Base-by-base conservation (phyloP, 345 rosid species). In the Eucalyptus globulus region DNA sequence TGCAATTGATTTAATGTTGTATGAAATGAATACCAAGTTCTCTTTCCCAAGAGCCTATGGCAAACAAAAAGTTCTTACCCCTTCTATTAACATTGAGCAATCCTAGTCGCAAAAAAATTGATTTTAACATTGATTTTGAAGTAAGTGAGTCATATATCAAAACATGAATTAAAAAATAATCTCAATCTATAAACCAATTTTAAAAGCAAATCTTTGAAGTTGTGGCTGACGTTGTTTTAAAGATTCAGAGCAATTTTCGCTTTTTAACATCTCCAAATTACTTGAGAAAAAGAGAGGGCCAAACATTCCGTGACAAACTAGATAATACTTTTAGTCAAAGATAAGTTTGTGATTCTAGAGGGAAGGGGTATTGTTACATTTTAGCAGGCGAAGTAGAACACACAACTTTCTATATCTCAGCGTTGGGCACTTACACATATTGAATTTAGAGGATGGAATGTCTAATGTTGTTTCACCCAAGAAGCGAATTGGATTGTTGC, bases 291-390 rank as follows among this genome's bases (percentile, higher is more conserved):
- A 56, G 62, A 22, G 62, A 56, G 13, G 29, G 27, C 27, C 31
- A 31, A 69, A 31, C 22, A 16, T 8, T 12, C 3, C 12, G 1
- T 1, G 43, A 34, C 9, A 69, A 37, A 69, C 3, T 10, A 0
- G 2, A 69, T 67, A 31, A 2, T 69, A 31, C 80, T 65, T n/a
- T n/a, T 14, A 0, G 72, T 65, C 1, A n/a, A 65, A 65, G 5
- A n/a, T 14, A 65, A 14, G 72, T 7, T 29, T 62, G 17, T 62
- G 15, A 62, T 62, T 62, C 0, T 29, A 62, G 37, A 6, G 19
- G 15, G 37, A 65, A 1, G 5, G 72, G n/a, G 37, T 65, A 65
- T 65, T 65, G 37, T 29, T n/a, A 65, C 37, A 65, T 65, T n/a
- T 16, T 14, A 65, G 31, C 16, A 14, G 2, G 21, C 1, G 9